Base-by-base conservation (phyloP, 2,329 filamentous ascomycete genomes). In the Aspergillus uvarum region DNA sequence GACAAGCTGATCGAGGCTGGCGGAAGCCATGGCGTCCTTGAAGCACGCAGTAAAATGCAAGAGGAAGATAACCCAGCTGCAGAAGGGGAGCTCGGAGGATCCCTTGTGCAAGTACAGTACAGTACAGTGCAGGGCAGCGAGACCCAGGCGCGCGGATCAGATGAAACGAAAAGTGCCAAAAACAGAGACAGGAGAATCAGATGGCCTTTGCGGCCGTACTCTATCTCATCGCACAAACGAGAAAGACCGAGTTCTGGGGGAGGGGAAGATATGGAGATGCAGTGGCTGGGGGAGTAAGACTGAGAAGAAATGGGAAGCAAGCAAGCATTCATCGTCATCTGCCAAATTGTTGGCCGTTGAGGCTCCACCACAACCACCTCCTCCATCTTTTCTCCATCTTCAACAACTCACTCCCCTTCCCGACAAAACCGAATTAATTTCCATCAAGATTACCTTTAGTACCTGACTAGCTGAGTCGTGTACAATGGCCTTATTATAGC, bases 1-100 rank as follows among this genome's bases (percentile, higher is more conserved):
- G 79, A 98, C 91, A 70, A 96, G 85, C 70, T 92, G 92, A 79
- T 97, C 93, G 72, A 96, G 83, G 63, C 85, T 77, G 38, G 75
- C 81, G 73, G 88, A 84, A 68, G 85, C 81, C 86, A 89, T 89
- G 63, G 31, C 58, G 48, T 29, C 48, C 24, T 50, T 73, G 52
- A 14, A 38, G 26, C 26, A 29, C 26, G 26, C 26, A 10, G 26
- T 29, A 29, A 29, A 29, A 3, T 29, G 7, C 26, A 54, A 49
- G 50, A 59, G 63, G 42, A 32, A 57, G 51, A 32, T 42, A 59
- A 53, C 10, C 47, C 55, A 51, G 48, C 38, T 21, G 47, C 42
- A 51, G 48, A 16, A 19, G 53, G 51, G 12, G 5, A 47, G 32
- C 50, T 21, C 47, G 52, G 22, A 48, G 31, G 38, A 44, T 44